phyloP scores from a whole-genome alignment of 2,329 filamentous ascomycete species.

The Botryotinia convoluta region DNA sequence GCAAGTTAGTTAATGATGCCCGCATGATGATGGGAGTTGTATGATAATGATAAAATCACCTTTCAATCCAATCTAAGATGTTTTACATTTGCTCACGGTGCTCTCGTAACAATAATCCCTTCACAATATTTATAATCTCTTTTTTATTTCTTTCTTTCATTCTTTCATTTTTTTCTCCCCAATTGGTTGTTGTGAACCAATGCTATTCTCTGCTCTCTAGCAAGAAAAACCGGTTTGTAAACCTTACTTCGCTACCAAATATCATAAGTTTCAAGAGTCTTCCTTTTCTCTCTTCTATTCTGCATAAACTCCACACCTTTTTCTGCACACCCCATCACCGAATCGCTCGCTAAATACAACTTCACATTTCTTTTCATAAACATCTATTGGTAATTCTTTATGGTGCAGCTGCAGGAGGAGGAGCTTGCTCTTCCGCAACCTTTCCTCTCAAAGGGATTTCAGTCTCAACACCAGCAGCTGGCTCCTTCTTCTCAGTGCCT shows the following conservation, averaged over 20 bases:
- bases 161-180: neutral
- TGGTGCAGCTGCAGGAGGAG: constrained; percentile 36
- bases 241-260: neutral
- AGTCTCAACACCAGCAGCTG: constrained; percentile 28
- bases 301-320: neutral
- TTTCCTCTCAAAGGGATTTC: constrained; percentile 34
- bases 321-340: neutral
- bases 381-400: constrained; percentile 19
- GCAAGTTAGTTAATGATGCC: constrained; percentile 8
- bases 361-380: constrained; percentile 2
- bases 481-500: constrained; percentile 35
- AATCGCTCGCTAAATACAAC: constrained; percentile 27
- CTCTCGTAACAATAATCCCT: too few species aligned
- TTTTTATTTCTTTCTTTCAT: neutral
- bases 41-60: constrained; percentile 13
- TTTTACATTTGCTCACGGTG: neutral
- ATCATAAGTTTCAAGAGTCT: neutral
- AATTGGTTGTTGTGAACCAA: constrained; percentile 14
- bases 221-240: neutral
- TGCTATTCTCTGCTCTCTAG: neutral
- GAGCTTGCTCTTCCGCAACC: constrained; percentile 37
- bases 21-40: constrained; percentile 1
- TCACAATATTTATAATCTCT: neutral
- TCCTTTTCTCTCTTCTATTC: neutral
- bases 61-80: neutral